Evolutionary conservation across 164 flowering plant genomes (phyloP), one percentile per base, ranked within the genome.

Genomic region (Echeveria elegans): DNA sequence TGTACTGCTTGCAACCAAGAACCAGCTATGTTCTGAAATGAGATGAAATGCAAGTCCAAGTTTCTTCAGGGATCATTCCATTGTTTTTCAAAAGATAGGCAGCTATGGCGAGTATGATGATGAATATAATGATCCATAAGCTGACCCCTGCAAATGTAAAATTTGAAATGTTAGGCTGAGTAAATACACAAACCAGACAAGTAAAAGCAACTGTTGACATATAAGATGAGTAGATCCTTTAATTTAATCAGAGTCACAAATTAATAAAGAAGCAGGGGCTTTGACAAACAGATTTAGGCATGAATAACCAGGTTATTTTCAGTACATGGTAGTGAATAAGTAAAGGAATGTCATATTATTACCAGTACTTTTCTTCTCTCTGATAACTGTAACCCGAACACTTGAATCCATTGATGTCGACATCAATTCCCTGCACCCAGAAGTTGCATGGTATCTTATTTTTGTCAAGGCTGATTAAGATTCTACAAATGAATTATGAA

Each of bases 331-430:
- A n/a, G n/a, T n/a, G n/a, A n/a, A 48, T 2, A 8, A 19, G 69
- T 5, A 41, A 69, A 40, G 59, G 16, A 32, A 38, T 8, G 53
- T 56, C 26, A 70, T 37, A 43, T 31, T 74, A 78, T 58, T 77
- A 88, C 96, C 87, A 14, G 64, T 77, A 70, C 77, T 73, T 73
- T 76, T 74, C 75, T 66, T 69, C 60, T 85, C 87, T 69, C 73
- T 76, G 45, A 87, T 72, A 30, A 71, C 18, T 52, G 98, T 88
- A 69, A 92, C 90, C 75, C 93, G 85, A 30, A 82, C 89, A 75
- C 92, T 88, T 31, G 96, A 81, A 69, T 87, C 96, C 78, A 88
- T 58, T 37, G 98, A 90, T 38, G 83, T 77, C 66, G 98, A 90
- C 34, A 80, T 77, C 82, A 92, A 73, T 61, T 85, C 83, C 78